A percentile compares a stretch with the other conserved stretches of the same genome.
Conservation (phyloP, 331 rosid species). For the Cydonia oblonga region DNA sequence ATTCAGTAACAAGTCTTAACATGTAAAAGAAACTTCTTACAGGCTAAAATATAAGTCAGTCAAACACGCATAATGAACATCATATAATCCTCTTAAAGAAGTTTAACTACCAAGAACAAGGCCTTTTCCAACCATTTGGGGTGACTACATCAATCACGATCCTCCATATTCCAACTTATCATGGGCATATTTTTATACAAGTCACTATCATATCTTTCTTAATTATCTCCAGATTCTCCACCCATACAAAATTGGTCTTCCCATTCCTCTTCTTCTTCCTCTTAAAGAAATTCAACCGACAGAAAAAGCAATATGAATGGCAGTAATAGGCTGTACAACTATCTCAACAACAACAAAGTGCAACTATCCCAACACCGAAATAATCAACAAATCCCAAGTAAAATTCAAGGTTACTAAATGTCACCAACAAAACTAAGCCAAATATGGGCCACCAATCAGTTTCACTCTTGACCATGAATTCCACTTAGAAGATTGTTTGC, state of each 20-base stretch:
- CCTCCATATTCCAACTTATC: neutral
- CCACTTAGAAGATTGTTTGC: neutral
- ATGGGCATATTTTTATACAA: neutral
- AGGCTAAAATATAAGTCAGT: neutral
- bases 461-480: neutral
- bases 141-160: neutral
- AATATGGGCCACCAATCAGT: neutral
- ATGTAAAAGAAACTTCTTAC: neutral
- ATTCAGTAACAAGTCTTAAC: neutral
- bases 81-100: neutral
- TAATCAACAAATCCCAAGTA: neutral
- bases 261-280: neutral
- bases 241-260: neutral
- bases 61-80: neutral
- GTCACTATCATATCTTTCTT: neutral
- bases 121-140: neutral
- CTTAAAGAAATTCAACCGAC: neutral
- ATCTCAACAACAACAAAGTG: neutral
- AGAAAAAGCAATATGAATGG: neutral
- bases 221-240: neutral
- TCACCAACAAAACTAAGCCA: neutral
- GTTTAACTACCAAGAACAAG: neutral
- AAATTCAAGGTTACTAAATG: neutral
- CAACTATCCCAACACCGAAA: neutral
- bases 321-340: neutral